phyloP scores from a whole-genome alignment of 805 yeast species.

The Saccharomycopsis selenospora region DNA sequence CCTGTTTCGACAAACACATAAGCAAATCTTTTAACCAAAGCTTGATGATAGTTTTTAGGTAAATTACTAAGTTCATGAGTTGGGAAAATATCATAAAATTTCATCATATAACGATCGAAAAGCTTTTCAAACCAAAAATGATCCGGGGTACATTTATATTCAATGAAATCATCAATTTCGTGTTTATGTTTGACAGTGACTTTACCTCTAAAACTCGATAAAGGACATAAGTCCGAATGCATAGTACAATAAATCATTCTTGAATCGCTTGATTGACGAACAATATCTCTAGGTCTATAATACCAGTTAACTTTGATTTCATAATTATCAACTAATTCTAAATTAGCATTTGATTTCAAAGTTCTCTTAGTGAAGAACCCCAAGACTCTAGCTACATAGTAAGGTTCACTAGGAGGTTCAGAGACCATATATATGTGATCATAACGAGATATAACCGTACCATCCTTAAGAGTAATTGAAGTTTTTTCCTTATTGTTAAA shows the following conservation, averaged over 20 bases:
- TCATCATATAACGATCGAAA: conserved; percentile 79
- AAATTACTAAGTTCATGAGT: conserved; percentile 51
- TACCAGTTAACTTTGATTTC: conserved; percentile 80
- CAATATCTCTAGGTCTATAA: conserved; percentile 80
- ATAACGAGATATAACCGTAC: conserved; percentile 23
- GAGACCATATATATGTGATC: conserved; percentile 78
- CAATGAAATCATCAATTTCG: conserved; percentile 54
- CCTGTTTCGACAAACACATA: conserved; percentile 71
- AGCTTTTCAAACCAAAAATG: conserved; percentile 78
- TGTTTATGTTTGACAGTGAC: conserved; percentile 63
- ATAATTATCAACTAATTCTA: conserved; percentile 46
- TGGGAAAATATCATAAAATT: conserved; percentile 70
- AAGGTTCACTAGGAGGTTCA: conserved; percentile 94
- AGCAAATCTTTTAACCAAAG: conserved; percentile 59
- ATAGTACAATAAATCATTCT: conserved; percentile 75
- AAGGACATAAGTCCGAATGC: conserved; percentile 79
- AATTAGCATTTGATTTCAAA: conserved; percentile 19
- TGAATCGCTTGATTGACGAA: conserved; percentile 59
- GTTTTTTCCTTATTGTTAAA: not conserved
- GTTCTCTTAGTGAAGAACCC: conserved; percentile 51
- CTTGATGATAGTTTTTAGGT: conserved; percentile 52
- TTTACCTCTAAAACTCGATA: conserved; percentile 65
- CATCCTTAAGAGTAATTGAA: conserved; percentile 21
- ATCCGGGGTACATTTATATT: conserved; percentile 52
- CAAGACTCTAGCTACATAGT: conserved; percentile 76